Base-by-base conservation (phyloP, 2,329 filamentous ascomycete species). In the Akanthomyces lecanii region DNA sequence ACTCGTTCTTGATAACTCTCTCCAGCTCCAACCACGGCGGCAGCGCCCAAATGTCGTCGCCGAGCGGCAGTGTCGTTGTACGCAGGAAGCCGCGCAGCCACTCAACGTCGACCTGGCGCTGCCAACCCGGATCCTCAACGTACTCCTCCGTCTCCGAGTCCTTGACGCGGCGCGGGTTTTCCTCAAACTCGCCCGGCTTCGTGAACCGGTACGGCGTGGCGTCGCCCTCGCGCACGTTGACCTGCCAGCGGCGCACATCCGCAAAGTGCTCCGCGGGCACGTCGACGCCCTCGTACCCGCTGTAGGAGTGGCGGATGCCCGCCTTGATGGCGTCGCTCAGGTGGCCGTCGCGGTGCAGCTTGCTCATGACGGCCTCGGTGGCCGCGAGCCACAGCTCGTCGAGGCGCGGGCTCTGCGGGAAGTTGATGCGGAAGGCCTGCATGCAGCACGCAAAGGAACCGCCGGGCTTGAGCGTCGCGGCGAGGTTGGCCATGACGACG, bases 381-480 rank as follows among this genome's bases (percentile, higher is more conserved):
- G 53, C 61, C 3, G 16, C 38, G 33, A 63, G 53, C 61, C 61
- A 63, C 8, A 63, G 61, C 53, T 21, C 30, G 38, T 57, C 54
- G 4, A 63, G 61, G 5, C 16, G 7, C 1, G 23, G 2, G 53
- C 47, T 58, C 45, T 58, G 33, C 23, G 53, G 61, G 10, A 63
- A 63, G 53, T 58, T 57, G 52, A 63, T 10, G 53, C 61, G 61
- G 10, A 63, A 63, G 8, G 53, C 53, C 36, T 63, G 52, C 61
- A 57, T 58, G 53, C 52, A 57, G 61, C 53, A 57, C 23, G 61
- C 61, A 30, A 63, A 58, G 38, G 44, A 51, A 25, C 61, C 61
- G 14, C 61, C 53, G 14, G 61, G 25, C 7, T 36, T 38, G 21
- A 63, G 53, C 16, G 61, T 51, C 36, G 30, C 42, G 12, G 61